Conservation (phyloP, 2,329 filamentous ascomycete species). For the Teratosphaeria gauchensis region DNA sequence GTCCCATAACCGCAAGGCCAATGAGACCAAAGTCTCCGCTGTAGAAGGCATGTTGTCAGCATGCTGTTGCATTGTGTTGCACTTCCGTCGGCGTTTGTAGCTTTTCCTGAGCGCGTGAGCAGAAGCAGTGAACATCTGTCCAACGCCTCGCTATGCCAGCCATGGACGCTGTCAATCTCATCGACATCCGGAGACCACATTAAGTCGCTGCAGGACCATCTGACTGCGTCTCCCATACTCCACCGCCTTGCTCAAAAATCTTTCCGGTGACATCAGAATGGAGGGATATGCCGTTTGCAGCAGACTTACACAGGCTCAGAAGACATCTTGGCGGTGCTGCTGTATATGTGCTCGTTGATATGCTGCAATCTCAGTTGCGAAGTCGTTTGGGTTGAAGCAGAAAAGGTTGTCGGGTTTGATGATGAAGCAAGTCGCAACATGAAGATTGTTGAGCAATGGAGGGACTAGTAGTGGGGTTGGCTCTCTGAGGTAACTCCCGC, state of each 20-base stretch:
- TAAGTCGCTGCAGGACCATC: background rate
- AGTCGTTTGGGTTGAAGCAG: background rate
- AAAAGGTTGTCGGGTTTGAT: background rate
- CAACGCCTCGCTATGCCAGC: background rate
- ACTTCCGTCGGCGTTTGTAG: background rate
- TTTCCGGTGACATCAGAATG: conserved; percentile 3
- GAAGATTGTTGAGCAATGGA: background rate
- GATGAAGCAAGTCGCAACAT: conserved; percentile 1
- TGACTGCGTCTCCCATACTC: background rate
- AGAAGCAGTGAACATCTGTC: background rate
- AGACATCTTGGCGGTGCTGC: conserved; percentile 16
- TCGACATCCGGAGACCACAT: background rate
- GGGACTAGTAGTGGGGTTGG: background rate
- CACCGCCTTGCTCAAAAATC: conserved; percentile 2
- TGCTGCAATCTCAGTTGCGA: conserved; percentile 8
- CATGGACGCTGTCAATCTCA: background rate
- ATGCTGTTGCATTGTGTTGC: background rate
- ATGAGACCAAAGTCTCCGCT: conserved; percentile 46
- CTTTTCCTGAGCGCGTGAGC: background rate
- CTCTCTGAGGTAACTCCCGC: background rate
- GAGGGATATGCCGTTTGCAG: background rate
- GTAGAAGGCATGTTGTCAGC: conserved; percentile 17
- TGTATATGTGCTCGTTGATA: conserved; percentile 11
- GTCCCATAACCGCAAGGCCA: conserved; percentile 43
- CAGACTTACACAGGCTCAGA: conserved; percentile 22